These are phyloP conservation scores for Fragosphaeria purpurea DNA, from an alignment of 2,329 filamentous ascomycete genomes.

Conservation along the genomic window DNA sequence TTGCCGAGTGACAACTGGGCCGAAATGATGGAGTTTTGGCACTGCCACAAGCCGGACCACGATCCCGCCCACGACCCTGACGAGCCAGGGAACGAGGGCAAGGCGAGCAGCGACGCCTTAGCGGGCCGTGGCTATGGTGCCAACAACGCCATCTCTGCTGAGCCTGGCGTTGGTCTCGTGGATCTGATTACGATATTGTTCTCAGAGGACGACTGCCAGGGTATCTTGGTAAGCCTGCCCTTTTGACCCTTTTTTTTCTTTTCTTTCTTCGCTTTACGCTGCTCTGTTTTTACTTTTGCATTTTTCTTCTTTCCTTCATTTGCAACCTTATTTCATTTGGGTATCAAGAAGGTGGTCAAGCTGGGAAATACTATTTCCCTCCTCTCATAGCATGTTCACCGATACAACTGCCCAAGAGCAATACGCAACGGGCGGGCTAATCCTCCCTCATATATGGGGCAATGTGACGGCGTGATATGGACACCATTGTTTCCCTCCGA, in stretches of 20 bases:
- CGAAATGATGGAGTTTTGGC: conserved; percentile 99
- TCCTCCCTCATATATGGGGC: no score
- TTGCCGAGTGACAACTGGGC: conserved; percentile 96
- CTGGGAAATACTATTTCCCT: conserved; percentile 16
- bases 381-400: conserved; percentile 49
- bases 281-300: no score
- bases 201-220: conserved; percentile 51
- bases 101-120: conserved; percentile 34
- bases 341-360: conserved; percentile 56
- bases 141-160: conserved; percentile 60
- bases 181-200: conserved; percentile 72
- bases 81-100: conserved; percentile 2
- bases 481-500: no score
- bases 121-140: conserved; percentile 73
- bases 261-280: background rate
- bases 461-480: no score
- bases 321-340: conserved; percentile 17
- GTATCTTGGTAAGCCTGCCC: conserved; percentile 27
- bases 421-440: conserved; percentile 14
- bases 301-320: background rate
- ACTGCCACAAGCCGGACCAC: conserved; percentile 78
- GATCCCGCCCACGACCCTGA: conserved; percentile 7
- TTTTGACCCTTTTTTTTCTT: conserved; percentile 8
- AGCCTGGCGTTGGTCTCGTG: conserved; percentile 61
- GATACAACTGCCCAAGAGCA: conserved; percentile 61